Evolutionary conservation across 2,329 filamentous ascomycete species (phyloP).

Genomic region (Colletotrichum eremochloae): DNA sequence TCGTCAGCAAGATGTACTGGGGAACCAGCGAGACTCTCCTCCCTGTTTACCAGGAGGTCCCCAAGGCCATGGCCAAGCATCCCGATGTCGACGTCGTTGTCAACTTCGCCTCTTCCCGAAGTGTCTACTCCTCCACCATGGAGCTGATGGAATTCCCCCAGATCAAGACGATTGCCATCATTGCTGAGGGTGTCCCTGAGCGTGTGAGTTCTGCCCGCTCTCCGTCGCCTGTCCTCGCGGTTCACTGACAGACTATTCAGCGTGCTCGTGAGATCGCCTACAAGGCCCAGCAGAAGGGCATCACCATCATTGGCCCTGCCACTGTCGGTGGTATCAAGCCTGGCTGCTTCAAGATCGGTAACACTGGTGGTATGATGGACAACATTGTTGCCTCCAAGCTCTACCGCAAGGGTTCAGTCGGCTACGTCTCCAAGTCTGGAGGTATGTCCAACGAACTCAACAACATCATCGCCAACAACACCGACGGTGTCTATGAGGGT

Average conservation of each 20-base stretch:
- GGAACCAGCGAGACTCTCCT: slow-evolving; percentile 98
- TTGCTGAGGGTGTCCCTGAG: slow-evolving; percentile 99
- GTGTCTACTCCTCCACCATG: slow-evolving; percentile 98
- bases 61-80: slow-evolving; percentile 97
- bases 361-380: slow-evolving; percentile 99
- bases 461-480: slow-evolving; percentile 98
- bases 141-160: slow-evolving; percentile 98
- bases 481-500: slow-evolving; percentile 98
- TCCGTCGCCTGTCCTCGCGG: background rate
- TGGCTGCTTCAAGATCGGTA: slow-evolving; percentile 99
- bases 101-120: slow-evolving; percentile 99
- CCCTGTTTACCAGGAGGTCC: slow-evolving; percentile 95
- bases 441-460: slow-evolving; percentile 99
- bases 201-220: slow-evolving; percentile 73
- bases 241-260: slow-evolving; percentile 57
- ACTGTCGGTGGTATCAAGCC: slow-evolving; percentile 99
- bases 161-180: slow-evolving; percentile 99
- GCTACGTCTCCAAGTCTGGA: slow-evolving; percentile 99
- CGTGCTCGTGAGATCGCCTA: slow-evolving; percentile 98
- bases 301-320: slow-evolving; percentile 98
- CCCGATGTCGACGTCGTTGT: slow-evolving; percentile 96
- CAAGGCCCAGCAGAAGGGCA: slow-evolving; percentile 96
- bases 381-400: slow-evolving; percentile 99
- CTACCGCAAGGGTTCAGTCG: slow-evolving; percentile 98
- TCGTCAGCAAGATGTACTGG: slow-evolving; percentile 99